Evolutionary conservation across 148 eudicot genomes (phyloP).

Genomic region (Heliamphora exappendiculata): DNA sequence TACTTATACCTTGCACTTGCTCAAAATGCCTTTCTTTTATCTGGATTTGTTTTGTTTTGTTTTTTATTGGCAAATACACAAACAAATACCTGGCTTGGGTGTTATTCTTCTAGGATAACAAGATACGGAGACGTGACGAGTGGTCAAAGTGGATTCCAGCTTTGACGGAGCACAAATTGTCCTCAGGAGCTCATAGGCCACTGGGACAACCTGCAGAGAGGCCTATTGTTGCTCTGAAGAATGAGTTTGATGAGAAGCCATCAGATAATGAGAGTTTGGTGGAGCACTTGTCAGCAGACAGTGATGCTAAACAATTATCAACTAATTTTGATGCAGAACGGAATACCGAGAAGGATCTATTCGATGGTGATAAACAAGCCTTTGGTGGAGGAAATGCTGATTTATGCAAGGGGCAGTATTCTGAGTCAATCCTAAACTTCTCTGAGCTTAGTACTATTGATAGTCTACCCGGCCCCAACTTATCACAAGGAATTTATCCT

Average conservation of each 20-base stretch:
- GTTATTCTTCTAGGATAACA: conserved; percentile 48
- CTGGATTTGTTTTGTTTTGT: no score
- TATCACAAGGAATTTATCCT: conserved; percentile 19
- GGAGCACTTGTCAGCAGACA: conserved; percentile 15
- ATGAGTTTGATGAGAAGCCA: conserved; percentile 11
- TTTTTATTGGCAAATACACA: no score
- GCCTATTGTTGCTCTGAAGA: conserved; percentile 14
- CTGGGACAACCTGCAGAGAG: conserved; percentile 18
- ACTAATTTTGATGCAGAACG: conserved; percentile 12
- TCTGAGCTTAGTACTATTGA: conserved; percentile 11
- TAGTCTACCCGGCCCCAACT: conserved; percentile 3
- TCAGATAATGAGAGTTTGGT: conserved; percentile 17
- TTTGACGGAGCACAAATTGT: conserved; percentile 22
- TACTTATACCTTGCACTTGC: no score
- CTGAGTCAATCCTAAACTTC: conserved; percentile 12
- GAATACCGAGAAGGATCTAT: conserved; percentile 15
- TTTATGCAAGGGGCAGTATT: conserved; percentile 17
- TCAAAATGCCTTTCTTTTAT: no score
- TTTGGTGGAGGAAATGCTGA: conserved; percentile 14
- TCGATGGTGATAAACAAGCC: conserved; percentile 21
- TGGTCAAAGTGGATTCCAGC: conserved; percentile 72
- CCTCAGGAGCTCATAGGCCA: conserved; percentile 18
- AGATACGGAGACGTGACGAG: conserved; percentile 65
- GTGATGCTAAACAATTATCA: conserved; percentile 9
- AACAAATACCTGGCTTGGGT: not conserved